Conservation (phyloP, 352 stramenopile species). For the Phytophthora aleatoria region DNA sequence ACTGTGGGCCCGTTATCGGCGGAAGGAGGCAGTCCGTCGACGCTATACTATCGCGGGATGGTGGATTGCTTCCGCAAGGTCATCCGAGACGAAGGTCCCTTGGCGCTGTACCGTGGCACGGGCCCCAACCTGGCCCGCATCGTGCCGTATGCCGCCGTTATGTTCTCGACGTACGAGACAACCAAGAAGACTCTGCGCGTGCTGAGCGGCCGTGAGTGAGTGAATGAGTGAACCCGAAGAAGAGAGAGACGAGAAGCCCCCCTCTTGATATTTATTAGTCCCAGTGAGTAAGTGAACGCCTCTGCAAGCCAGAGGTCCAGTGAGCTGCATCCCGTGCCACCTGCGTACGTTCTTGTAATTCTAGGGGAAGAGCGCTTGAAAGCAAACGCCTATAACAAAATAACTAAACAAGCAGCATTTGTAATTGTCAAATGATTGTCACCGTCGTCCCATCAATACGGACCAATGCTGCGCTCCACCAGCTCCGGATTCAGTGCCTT, state of each 20-base stretch:
- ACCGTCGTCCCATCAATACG: constrained; percentile 5
- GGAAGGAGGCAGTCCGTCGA: constrained; percentile 29
- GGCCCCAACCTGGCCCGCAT: constrained; percentile 81
- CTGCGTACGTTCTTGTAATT: constrained; percentile 34
- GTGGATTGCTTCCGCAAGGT: constrained; percentile 77
- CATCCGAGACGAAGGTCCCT: constrained; percentile 66
- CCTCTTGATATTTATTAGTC: constrained; percentile 47
- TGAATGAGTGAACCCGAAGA: neutral
- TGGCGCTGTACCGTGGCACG: constrained; percentile 78
- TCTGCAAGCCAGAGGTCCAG: constrained; percentile 25
- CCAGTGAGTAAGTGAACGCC: constrained; percentile 26
- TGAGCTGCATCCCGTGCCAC: constrained; percentile 37
- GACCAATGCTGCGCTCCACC: constrained; percentile 4
- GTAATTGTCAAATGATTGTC: neutral
- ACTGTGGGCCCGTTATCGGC: constrained; percentile 21
- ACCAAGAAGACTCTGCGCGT: constrained; percentile 71
- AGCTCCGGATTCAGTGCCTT: constrained; percentile 11
- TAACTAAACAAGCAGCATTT: constrained; percentile 28
- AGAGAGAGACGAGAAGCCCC: constrained; percentile 37
- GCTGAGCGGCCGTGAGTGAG: constrained; percentile 32
- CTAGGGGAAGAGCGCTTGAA: constrained; percentile 38
- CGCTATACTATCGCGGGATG: constrained; percentile 68
- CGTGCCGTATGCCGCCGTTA: constrained; percentile 81
- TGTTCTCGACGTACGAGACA: constrained; percentile 85
- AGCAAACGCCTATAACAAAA: constrained; percentile 32